Evolutionary conservation across 805 yeast species (phyloP).

Genomic region (Candida railenensis): DNA sequence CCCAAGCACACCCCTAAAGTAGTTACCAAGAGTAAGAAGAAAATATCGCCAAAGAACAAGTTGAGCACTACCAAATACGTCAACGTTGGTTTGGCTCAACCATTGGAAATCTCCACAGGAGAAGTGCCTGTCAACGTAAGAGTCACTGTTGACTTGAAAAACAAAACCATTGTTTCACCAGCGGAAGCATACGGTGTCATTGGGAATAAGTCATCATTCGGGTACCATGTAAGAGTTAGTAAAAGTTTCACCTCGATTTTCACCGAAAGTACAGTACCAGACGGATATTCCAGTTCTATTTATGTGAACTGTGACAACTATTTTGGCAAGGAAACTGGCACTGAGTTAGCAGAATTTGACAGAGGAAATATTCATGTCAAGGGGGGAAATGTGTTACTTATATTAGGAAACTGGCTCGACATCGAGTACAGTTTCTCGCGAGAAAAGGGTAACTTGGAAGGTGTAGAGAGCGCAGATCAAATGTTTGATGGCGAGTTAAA

Average conservation of each 20-base stretch:
- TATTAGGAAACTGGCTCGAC: constrained; percentile 65
- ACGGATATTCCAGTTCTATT: constrained; percentile 68
- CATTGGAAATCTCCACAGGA: constrained; percentile 50
- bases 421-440: constrained; percentile 56
- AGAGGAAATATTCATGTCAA: constrained; percentile 11
- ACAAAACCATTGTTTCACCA: constrained; percentile 66
- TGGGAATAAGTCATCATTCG: constrained; percentile 63
- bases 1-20: constrained; percentile 38
- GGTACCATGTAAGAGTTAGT: constrained; percentile 73
- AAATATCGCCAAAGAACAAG: constrained; percentile 34
- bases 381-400: constrained; percentile 44
- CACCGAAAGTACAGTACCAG: constrained; percentile 61
- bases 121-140: constrained; percentile 76
- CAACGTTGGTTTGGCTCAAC: constrained; percentile 65
- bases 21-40: constrained; percentile 40
- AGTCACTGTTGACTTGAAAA: constrained; percentile 73
- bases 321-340: constrained; percentile 33
- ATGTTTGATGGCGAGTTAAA: constrained; percentile 66
- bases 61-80: constrained; percentile 66
- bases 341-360: constrained; percentile 22
- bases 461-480: constrained; percentile 53
- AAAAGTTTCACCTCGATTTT: constrained; percentile 60
- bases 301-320: constrained; percentile 70
- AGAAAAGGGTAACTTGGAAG: constrained; percentile 42
- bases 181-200: constrained; percentile 62